phyloP scores from a whole-genome alignment of 352 stramenopile species.

The Globisporangium heterothallicum region DNA sequence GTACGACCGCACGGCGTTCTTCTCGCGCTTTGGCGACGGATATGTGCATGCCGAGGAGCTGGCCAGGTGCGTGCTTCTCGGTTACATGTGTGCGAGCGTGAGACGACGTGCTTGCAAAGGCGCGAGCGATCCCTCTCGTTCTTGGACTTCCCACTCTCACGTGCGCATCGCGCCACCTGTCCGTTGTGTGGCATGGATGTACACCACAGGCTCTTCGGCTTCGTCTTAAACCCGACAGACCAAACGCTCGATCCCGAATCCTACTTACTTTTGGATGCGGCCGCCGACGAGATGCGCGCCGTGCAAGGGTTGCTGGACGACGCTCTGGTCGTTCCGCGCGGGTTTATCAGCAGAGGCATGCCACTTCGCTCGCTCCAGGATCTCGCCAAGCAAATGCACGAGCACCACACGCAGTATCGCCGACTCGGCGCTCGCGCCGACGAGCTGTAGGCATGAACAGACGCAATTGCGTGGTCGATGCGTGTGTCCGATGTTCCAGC shows the following conservation, averaged over 20 bases:
- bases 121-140: no score
- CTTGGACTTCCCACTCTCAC: background rate
- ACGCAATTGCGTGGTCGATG: no score
- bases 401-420: conserved; percentile 16
- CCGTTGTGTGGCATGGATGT: no score
- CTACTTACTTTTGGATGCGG: conserved; percentile 24
- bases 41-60: conserved; percentile 50
- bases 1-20: conserved; percentile 38
- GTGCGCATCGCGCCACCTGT: no score
- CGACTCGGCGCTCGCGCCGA: conserved; percentile 12
- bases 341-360: conserved; percentile 51
- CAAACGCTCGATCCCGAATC: conserved; percentile 44
- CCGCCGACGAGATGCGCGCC: conserved; percentile 27
- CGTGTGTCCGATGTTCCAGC: no score
- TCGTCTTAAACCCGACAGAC: conserved; percentile 53
- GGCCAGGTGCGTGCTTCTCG: conserved; percentile 1
- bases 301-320: conserved; percentile 43
- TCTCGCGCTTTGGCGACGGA: conserved; percentile 36
- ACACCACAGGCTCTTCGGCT: conserved; percentile 40
- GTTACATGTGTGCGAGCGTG: background rate
- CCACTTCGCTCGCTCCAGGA: conserved; percentile 41
- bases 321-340: conserved; percentile 35
- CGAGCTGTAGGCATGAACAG: conserved; percentile 11
- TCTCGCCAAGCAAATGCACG: conserved; percentile 47
- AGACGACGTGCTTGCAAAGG: no score